Base-by-base conservation (phyloP, 2,329 filamentous ascomycete species). In the Fonsecaea pugnacius region DNA sequence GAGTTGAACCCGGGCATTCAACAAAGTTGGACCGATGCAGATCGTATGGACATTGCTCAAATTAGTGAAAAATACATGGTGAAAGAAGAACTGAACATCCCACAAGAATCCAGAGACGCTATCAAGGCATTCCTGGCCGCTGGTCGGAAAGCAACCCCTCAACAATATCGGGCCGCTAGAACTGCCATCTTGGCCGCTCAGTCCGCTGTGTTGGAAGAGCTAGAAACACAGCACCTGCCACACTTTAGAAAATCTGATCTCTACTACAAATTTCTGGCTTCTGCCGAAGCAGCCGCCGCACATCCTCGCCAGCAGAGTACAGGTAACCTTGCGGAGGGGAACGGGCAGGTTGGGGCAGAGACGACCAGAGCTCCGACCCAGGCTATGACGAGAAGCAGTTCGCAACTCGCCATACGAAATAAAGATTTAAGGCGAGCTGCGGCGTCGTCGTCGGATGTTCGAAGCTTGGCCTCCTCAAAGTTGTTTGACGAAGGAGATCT, bases 231-330 rank as follows among this genome's bases (percentile, higher is more conserved):
- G 14, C 87, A 96, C 73, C 95, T 95, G 68, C 87, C 90, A 18
- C 87, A 86, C 21, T 99, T 99, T 80, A 96, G 93, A 73, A 91
- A 88, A 70, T 96, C 95, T 0, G 95, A 98, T 73, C 78, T 99
- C 0, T 99, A 92, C 75, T 98, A 95, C 81, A 99, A 99, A 75
- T 97, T 93, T 74, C 83, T 99, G 1, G 92, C 94, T 7, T 91
- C 94, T 12, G 91, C 96, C 72, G 92, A 96, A 77, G 78, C 78
- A 33, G 76, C 78, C 5, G 70, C 72, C 4, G 69, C 70, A n/a
- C 58, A 43, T 36, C 46, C 69, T 14, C 57, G 65, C 16, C 54
- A 59, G 18, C 66, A 65, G 33, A 69, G 60, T 48, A 38, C 62
- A 8, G 53, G 24, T 16, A 51, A 66, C 35, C 30, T 63, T 43